These are phyloP conservation scores for Cephaloascus albidus DNA, from an alignment of 805 yeast species.

Conservation along the genomic window DNA sequence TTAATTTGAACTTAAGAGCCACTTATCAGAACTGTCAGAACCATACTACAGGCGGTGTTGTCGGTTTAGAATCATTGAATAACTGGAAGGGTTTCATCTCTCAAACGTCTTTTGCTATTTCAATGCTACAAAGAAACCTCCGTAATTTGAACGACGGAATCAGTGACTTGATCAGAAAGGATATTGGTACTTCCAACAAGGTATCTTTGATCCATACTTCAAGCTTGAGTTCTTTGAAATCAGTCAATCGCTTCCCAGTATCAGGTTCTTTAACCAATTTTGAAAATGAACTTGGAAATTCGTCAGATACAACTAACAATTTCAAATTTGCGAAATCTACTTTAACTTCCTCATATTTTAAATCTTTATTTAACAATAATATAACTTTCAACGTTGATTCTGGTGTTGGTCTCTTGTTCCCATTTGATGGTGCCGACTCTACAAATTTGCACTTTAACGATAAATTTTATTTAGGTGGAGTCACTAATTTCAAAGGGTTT, in stretches of 20 bases:
- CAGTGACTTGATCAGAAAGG: slow-evolving; percentile 44
- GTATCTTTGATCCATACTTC: slow-evolving; percentile 24
- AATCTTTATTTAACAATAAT: slow-evolving; percentile 31
- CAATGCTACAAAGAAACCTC: slow-evolving; percentile 47
- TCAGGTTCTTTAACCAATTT: slow-evolving; percentile 31
- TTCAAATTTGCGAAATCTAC: slow-evolving; percentile 24
- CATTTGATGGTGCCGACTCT: slow-evolving; percentile 18
- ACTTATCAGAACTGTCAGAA: slow-evolving; percentile 45
- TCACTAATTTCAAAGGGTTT: slow-evolving; percentile 64
- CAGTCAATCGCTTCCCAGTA: slow-evolving; percentile 37
- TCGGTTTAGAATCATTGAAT: slow-evolving; percentile 36
- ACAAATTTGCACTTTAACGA: slow-evolving; percentile 56
- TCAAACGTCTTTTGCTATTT: slow-evolving; percentile 39
- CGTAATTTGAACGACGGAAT: slow-evolving; percentile 42
- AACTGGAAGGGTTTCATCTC: slow-evolving; percentile 13
- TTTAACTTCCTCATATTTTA: slow-evolving; percentile 18
- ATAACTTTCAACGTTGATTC: slow-evolving; percentile 41
- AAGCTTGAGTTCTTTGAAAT: slow-evolving; percentile 33
- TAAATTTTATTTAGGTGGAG: slow-evolving; percentile 78
- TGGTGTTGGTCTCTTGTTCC: slow-evolving; percentile 47
- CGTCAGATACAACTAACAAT: slow-evolving; percentile 10
- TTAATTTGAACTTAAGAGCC: slow-evolving; percentile 31
- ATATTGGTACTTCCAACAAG: slow-evolving; percentile 58
- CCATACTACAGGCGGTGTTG: slow-evolving; percentile 38
- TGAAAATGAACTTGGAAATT: slow-evolving; percentile 36